Conservation (phyloP, 2,329 filamentous ascomycete species). For the Sclerotinia nivalis region DNA sequence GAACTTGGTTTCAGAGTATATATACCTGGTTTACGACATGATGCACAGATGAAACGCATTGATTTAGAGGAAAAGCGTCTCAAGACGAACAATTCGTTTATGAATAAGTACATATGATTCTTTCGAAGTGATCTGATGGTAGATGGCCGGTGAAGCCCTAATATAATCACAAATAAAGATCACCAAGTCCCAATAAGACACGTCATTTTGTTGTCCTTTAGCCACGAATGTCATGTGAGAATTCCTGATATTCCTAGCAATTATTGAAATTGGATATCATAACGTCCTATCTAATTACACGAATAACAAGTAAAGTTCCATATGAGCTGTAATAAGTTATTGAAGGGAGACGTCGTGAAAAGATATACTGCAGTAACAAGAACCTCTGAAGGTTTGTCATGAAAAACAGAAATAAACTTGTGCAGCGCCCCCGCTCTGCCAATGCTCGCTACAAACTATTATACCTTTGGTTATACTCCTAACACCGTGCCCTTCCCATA, state of each 20-base stretch:
- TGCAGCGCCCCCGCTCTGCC: conserved; percentile 36
- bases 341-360: conserved; percentile 35
- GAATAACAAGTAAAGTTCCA: conserved; percentile 34
- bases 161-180: neutral
- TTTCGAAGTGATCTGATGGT: neutral
- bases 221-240: neutral
- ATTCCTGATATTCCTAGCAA: conserved; percentile 13
- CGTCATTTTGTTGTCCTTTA: neutral
- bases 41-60: too few relatives aligned
- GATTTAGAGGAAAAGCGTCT: too few relatives aligned
- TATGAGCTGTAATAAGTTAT: conserved; percentile 38
- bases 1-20: too few relatives aligned
- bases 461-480: conserved; percentile 39
- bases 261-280: conserved; percentile 38
- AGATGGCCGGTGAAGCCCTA: neutral
- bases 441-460: conserved; percentile 42
- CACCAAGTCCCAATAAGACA: neutral
- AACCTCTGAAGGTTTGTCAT: conserved; percentile 27
- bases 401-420: conserved; percentile 27
- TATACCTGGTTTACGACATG: too few relatives aligned
- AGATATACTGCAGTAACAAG: conserved; percentile 31
- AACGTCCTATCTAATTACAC: conserved; percentile 44
- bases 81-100: too few relatives aligned
- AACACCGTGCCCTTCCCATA: conserved; percentile 41
- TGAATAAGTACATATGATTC: too few relatives aligned